A percentile compares a stretch with the other conserved stretches of the same genome.
Conservation (phyloP, 306 rosid species). For the Astragalus glycyphyllos region DNA sequence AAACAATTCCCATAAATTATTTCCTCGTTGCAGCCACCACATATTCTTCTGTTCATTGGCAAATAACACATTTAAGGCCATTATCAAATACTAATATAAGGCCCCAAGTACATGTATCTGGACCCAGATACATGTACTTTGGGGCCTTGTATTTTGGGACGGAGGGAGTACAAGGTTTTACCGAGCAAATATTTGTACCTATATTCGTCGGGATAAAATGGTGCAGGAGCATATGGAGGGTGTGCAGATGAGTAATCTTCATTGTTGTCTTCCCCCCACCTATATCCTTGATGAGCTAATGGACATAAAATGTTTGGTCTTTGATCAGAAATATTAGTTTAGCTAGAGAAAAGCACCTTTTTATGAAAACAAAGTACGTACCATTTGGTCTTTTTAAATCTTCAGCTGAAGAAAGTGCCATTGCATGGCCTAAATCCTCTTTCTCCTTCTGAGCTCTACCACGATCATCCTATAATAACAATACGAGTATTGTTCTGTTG, state of each 20-base stretch:
- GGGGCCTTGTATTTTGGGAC: too few relatives aligned
- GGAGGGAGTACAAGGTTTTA: conserved; percentile 34
- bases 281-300: conserved; percentile 56
- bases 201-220: conserved; percentile 51
- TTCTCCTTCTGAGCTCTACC: conserved; percentile 78
- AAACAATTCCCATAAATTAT: conserved; percentile 74
- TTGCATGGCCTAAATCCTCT: conserved; percentile 76
- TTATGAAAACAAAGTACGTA: conserved; percentile 42
- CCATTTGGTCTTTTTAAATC: conserved; percentile 73
- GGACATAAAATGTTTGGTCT: conserved; percentile 25
- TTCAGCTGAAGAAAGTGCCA: conserved; percentile 71
- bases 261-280: conserved; percentile 54
- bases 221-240: conserved; percentile 63
- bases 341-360: conserved; percentile 22
- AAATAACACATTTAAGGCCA: too few relatives aligned
- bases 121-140: too few relatives aligned
- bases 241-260: conserved; percentile 63
- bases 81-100: too few relatives aligned
- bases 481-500: conserved; percentile 33
- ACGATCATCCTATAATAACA: conserved; percentile 66
- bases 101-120: too few relatives aligned
- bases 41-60: conserved; percentile 64
- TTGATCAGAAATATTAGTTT: conserved; percentile 3
- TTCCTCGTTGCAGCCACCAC: conserved; percentile 81
- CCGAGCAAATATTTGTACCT: conserved; percentile 51